Conservation (phyloP, 345 rosid species). For the Eucalyptus marginata region DNA sequence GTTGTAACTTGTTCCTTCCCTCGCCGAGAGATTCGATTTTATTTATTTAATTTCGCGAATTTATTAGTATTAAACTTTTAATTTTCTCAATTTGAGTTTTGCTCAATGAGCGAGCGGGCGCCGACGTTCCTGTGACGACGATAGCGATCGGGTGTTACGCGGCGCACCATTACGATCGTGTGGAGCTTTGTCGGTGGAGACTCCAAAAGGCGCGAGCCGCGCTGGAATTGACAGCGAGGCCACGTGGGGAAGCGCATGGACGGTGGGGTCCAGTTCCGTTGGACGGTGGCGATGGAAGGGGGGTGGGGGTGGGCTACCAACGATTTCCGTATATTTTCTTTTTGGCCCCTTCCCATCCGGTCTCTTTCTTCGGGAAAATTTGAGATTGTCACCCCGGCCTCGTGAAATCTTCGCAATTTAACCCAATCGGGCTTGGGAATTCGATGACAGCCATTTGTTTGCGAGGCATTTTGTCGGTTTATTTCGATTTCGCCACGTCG, state of each 20-base stretch:
- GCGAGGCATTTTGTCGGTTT: background rate
- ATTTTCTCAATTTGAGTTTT: background rate
- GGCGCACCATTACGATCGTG: background rate
- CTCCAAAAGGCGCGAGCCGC: background rate
- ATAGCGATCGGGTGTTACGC: background rate
- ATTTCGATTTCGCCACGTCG: background rate
- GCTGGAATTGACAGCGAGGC: background rate
- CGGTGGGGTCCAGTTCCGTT: background rate
- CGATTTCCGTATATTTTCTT: background rate
- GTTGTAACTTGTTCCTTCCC: background rate
- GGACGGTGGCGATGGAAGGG: background rate
- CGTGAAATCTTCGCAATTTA: background rate
- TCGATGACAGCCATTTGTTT: background rate
- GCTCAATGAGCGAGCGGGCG: background rate
- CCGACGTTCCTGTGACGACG: background rate
- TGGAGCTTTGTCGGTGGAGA: background rate
- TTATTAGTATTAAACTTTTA: background rate
- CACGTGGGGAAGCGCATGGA: background rate
- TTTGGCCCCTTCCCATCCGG: background rate
- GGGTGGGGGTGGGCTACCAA: background rate
- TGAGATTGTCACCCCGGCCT: background rate
- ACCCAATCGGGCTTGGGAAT: background rate
- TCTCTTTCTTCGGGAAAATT: background rate
- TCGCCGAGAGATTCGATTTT: background rate
- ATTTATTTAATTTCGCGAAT: background rate